Evolutionary conservation across 2,329 filamentous ascomycete species (phyloP), one percentile per base, ranked within the genome.

Genomic region (Clarireedia sp.): DNA sequence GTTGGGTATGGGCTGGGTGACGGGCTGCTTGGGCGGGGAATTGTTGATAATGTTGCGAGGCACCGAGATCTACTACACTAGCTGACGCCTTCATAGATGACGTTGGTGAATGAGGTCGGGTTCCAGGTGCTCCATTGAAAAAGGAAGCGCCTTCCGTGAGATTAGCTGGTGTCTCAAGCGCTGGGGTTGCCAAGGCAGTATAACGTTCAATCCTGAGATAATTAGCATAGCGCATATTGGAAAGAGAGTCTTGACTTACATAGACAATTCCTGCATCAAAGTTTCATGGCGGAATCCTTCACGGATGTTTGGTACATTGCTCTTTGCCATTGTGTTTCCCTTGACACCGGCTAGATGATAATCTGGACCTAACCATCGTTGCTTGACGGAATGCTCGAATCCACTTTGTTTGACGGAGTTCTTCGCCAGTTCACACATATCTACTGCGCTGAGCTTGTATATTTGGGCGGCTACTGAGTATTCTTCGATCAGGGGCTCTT

Each of bases 401-500:
- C 94, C 94, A 69, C 90, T 95, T 70, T 99, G 94, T 64, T 86
- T 83, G 41, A 99, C 94, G 9, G 90, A 96, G 69, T 97, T 92
- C 73, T 96, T 96, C 23, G 94, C 94, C 56, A 99, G 73, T 73
- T 99, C 94, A 68, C 94, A 97, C 94, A 99, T 99, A 67, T 99
- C 94, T 3, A 97, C 91, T 0, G 92, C 87, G 66, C 86, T 95
- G 40, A 99, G 82, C 73, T 97, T 97, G 75, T 97, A 99, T 57
- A 99, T 99, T 72, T 99, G 94, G 4, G 94, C 94, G 3, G 94
- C 94, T 8, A 99, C 94, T 0, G 92, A 91, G 67, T 99, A 99
- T 69, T 99, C 94, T 70, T 99, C 94, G 63, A 99, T 99, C 56
- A 99, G 74, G 1, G 94, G 94, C 71, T 99, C 94, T 67, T 97